Conservation (phyloP, 2,329 filamentous ascomycete species). For the Trichoderma aggressivum region DNA sequence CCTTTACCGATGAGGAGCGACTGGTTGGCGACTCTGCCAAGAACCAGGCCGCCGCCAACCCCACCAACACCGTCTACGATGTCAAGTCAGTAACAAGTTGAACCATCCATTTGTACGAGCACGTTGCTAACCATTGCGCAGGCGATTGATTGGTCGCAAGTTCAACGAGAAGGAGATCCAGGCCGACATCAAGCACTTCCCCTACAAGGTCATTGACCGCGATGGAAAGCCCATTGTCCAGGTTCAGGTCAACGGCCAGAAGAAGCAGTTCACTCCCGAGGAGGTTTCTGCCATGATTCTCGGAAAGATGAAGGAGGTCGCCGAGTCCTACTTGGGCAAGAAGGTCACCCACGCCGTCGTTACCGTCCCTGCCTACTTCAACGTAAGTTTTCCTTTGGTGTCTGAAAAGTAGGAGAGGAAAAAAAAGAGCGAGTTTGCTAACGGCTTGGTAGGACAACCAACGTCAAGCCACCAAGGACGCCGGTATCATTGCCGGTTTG, state of each 20-base stretch:
- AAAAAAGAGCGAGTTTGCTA: conserved; percentile 19
- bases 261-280: conserved; percentile 75
- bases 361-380: conserved; percentile 96
- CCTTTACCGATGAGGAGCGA: conserved; percentile 94
- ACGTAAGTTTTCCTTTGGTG: conserved; percentile 42
- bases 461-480: conserved; percentile 94
- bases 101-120: conserved; percentile 10
- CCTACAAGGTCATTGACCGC: conserved; percentile 89
- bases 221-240: conserved; percentile 84
- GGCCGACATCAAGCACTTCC: conserved; percentile 95
- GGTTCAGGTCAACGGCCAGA: conserved; percentile 62
- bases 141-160: conserved; percentile 83
- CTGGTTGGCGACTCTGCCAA: conserved; percentile 96
- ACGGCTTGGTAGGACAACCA: conserved; percentile 66
- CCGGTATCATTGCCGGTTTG: conserved; percentile 84
- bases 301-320: conserved; percentile 81
- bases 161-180: conserved; percentile 83
- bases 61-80: conserved; percentile 71
- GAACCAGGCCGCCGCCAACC: conserved; percentile 87
- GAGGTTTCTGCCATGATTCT: conserved; percentile 79
- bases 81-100: conserved; percentile 68
- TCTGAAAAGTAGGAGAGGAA: too few relatives aligned
- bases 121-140: conserved; percentile 32
- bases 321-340: conserved; percentile 75
- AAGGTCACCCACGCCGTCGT: conserved; percentile 86